These are phyloP conservation scores for Farysia itapuensis DNA, from an alignment of 1,284 basidiomycete species.

Conservation along the genomic window DNA sequence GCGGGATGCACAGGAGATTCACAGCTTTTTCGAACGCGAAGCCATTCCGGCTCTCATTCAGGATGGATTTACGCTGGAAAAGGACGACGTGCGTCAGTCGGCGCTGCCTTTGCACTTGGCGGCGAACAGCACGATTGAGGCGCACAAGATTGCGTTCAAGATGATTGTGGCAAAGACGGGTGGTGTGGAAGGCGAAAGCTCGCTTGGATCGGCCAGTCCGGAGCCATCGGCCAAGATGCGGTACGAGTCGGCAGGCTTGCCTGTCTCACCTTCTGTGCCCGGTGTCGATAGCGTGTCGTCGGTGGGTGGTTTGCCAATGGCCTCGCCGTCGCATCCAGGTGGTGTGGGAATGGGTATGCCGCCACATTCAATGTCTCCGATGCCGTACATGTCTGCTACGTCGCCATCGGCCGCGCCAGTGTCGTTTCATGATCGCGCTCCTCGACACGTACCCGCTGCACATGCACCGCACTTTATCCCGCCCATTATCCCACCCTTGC, in stretches of 20 bases:
- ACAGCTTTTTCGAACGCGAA: conserved; percentile 44
- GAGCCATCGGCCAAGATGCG: conserved; percentile 16
- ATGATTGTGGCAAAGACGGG: conserved; percentile 23
- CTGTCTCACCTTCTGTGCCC: conserved; percentile 13
- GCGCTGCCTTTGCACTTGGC: conserved; percentile 47
- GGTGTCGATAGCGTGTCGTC: no score
- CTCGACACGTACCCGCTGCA: not conserved
- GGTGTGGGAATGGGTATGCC: conserved; percentile 24
- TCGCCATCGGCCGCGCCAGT: not conserved
- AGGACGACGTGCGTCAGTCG: conserved; percentile 52
- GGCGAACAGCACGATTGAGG: conserved; percentile 43
- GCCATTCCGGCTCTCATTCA: conserved; percentile 48
- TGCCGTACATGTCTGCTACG: not conserved
- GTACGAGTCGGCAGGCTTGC: conserved; percentile 13
- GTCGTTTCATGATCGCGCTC: no score
- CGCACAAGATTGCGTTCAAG: conserved; percentile 36
- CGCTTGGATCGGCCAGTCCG: conserved; percentile 7
- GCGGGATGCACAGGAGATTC: conserved; percentile 50
- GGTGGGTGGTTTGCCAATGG: conserved; percentile 1
- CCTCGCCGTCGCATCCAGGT: not conserved
- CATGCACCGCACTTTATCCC: not conserved
- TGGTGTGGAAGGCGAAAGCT: conserved; percentile 3
- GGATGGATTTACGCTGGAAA: conserved; percentile 57
- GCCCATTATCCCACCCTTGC: conserved; percentile 3
- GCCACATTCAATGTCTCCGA: conserved; percentile 2